A percentile compares a stretch with the other conserved stretches of the same genome.
phyloP scores from a whole-genome alignment of 2,329 filamentous ascomycete genomes.

The Trichoderma sp. region DNA sequence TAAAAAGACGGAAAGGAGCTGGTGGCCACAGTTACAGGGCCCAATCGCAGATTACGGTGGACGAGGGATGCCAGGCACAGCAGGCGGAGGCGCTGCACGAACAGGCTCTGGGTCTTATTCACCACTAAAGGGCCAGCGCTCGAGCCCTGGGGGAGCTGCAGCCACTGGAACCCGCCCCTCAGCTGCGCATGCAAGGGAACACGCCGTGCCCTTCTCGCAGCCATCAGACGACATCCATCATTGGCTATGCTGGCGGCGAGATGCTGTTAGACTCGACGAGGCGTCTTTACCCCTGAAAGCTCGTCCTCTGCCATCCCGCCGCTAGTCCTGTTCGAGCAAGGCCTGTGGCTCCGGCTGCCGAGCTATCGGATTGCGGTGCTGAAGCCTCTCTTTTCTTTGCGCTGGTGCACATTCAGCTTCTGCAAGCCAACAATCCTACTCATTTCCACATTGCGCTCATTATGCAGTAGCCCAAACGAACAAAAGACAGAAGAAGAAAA shows the following conservation, averaged over 20 bases:
- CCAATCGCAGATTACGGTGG: conserved; percentile 15
- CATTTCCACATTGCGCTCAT: neutral
- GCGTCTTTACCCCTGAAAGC: conserved; percentile 20
- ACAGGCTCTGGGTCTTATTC: neutral
- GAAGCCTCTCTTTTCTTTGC: neutral
- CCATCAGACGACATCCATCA: neutral
- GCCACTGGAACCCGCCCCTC: conserved; percentile 7
- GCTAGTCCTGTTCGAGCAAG: conserved; percentile 12
- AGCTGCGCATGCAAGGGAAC: conserved; percentile 15
- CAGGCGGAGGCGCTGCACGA: conserved; percentile 1
- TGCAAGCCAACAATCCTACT: neutral
- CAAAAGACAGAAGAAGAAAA: neutral
- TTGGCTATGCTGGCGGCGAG: neutral
- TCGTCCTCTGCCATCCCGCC: conserved; percentile 15
- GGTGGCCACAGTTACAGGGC: conserved; percentile 10
- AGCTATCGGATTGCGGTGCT: conserved; percentile 14
- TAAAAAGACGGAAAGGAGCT: conserved; percentile 4
- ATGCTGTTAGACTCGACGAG: neutral
- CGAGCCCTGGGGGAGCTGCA: conserved; percentile 3
- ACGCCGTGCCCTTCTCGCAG: neutral
- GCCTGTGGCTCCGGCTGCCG: conserved; percentile 6
- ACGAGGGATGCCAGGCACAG: conserved; percentile 18
- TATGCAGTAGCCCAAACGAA: neutral
- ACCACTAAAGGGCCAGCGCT: neutral
- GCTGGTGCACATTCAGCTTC: neutral